phyloP scores from a whole-genome alignment of 2,329 filamentous ascomycete species.

The Mariannaea sp. region DNA sequence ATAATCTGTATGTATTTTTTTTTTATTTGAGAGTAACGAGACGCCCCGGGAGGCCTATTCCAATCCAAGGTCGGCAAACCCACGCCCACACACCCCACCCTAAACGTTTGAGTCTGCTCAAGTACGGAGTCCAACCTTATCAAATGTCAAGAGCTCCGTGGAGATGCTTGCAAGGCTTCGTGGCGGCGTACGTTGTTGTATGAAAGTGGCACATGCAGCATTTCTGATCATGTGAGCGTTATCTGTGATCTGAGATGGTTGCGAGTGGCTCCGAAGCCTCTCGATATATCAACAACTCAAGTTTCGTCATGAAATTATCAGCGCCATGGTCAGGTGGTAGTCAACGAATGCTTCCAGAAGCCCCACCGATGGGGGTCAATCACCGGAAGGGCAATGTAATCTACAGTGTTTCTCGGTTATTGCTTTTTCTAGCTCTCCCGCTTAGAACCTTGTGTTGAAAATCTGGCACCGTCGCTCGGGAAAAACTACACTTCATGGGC shows the following conservation, averaged over 20 bases:
- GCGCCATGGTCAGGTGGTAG: conserved; percentile 21
- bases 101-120: neutral
- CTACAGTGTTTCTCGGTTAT: neutral
- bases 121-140: conserved; percentile 1
- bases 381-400: conserved; percentile 15
- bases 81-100: neutral
- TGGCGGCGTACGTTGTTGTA: conserved; percentile 10
- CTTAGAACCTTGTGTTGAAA: neutral
- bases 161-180: neutral
- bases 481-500: neutral
- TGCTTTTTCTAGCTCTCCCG: conserved; percentile 4
- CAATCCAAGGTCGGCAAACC: too few species aligned
- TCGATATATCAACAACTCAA: neutral
- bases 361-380: conserved; percentile 12
- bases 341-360: conserved; percentile 29
- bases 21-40: too few species aligned
- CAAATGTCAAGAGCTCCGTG: conserved; percentile 3
- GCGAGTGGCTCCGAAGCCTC: conserved; percentile 1
- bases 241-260: neutral
- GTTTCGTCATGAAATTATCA: neutral
- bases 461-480: neutral
- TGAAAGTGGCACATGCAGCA: conserved; percentile 17
- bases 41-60: too few species aligned
- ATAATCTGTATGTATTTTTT: too few species aligned
- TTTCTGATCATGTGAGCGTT: conserved; percentile 11